These are phyloP conservation scores for Prototheca wickerhamii DNA, from an alignment of 163 green algal genomes.

Conservation along the genomic window DNA sequence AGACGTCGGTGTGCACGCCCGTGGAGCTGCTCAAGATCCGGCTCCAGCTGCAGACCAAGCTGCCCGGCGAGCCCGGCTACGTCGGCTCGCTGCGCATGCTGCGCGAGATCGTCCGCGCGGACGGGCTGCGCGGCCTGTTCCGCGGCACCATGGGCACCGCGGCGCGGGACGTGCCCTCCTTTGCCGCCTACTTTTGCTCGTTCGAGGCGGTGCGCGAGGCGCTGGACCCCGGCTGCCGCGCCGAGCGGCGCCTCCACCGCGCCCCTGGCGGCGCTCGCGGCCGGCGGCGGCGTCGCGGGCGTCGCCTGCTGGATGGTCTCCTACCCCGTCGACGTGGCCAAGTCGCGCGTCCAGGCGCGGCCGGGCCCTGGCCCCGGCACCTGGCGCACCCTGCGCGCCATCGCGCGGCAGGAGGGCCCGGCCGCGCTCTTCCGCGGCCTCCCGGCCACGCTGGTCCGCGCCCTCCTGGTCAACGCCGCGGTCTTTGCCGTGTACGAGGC, in stretches of 20 bases:
- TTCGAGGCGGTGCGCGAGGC: constrained; percentile 22
- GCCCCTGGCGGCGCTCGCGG: not conserved
- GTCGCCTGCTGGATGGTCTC: constrained; percentile 45
- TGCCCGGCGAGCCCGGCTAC: constrained; percentile 36
- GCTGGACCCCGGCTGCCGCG: constrained; percentile 19
- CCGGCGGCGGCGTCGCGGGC: constrained; percentile 11
- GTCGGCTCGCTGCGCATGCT: constrained; percentile 40
- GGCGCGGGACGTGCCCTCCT: constrained; percentile 49
- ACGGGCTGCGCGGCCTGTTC: constrained; percentile 49
- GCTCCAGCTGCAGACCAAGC: constrained; percentile 55
- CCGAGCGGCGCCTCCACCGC: not conserved
- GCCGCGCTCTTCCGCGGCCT: constrained; percentile 37
- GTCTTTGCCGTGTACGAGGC: constrained; percentile 43
- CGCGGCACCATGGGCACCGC: constrained; percentile 45
- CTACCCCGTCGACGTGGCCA: constrained; percentile 62
- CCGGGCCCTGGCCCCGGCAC: constrained; percentile 14
- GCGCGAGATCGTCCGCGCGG: constrained; percentile 24
- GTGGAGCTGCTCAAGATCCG: constrained; percentile 68
- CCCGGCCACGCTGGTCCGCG: constrained; percentile 36
- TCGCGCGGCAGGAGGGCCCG: constrained; percentile 30
- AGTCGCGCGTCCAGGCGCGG: constrained; percentile 46
- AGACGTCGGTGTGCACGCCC: constrained; percentile 30
- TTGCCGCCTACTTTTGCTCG: constrained; percentile 45
- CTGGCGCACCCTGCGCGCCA: constrained; percentile 19
- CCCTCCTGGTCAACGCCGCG: constrained; percentile 45